Evolutionary conservation across 306 rosid species (phyloP), one percentile per base, ranked within the genome.

Genomic region (Ceratonia siliqua): DNA sequence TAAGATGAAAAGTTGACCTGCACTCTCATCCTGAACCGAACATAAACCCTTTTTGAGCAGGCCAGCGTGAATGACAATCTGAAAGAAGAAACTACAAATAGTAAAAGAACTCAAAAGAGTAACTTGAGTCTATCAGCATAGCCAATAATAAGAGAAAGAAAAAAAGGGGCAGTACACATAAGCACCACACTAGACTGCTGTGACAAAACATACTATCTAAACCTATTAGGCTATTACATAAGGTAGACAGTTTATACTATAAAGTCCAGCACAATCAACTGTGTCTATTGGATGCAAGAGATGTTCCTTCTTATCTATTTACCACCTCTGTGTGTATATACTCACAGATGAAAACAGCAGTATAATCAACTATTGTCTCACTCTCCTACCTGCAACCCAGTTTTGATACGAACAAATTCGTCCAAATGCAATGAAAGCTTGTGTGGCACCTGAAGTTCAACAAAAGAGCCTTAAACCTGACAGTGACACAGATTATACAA

Each of bases 21-120:
- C 92, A 79, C 98, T 92, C 83, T 92, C 94, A 68, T 92, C 96
- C 81, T 92, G 98, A 77, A 92, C 98, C 3, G 96, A 83, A 70
- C 98, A 90, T 80, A 90, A 82, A 41, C 96, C 98, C 72, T 90
- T 79, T 76, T 54, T 90, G 54, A 92, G 82, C 15, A 92, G 81
- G 41, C 92, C 94, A 20, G 91, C 90, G 11, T 79, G 91, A 74
- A 92, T 90, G 78, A 92, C 81, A 63, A 11, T 70, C 98, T 92
- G 87, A 74, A 88, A 75, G 52, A 57, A 68, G 79, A 84, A 76
- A 48, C 66, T 27, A 68, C 38, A 74, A 54, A 36, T 57, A 67
- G 42, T 80, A 57, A 87, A 87, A 54, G 21, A 74, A 69, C 81
- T 53, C 22, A 54, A 21, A 63, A 27, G 11, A 45, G 57, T 49